Percentiles rank a stretch among this genome's conserved stretches.
phyloP scores from a whole-genome alignment of 345 rosid genomes.

The Citrus hindsii region DNA sequence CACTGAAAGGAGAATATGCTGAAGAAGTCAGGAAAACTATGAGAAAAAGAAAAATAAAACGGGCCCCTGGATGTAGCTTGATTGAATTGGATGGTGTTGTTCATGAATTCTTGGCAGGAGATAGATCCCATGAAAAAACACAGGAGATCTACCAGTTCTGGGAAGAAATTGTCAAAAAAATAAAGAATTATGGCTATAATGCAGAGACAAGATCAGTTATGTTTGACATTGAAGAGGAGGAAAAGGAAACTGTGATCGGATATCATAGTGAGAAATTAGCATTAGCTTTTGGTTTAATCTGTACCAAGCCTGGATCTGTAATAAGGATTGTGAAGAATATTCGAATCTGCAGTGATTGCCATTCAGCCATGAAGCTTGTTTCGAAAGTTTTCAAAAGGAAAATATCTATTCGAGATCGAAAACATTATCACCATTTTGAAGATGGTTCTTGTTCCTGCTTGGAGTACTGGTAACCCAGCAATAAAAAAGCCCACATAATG shows the following conservation, averaged over 20 bases:
- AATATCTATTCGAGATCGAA: slow-evolving; percentile 12
- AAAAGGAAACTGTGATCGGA: slow-evolving; percentile 14
- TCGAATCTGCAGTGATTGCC: slow-evolving; percentile 17
- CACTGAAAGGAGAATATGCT: slow-evolving; percentile 26
- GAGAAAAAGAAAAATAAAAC: slow-evolving; percentile 19
- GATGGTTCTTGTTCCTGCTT: slow-evolving; percentile 15
- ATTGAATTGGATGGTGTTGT: slow-evolving; percentile 30
- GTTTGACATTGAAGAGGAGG: slow-evolving; percentile 15
- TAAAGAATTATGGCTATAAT: slow-evolving; percentile 14
- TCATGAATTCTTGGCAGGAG: slow-evolving; percentile 27
- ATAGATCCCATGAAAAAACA: slow-evolving; percentile 10
- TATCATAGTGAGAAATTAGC: slow-evolving; percentile 18
- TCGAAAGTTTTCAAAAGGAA: slow-evolving; percentile 6
- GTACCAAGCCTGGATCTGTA: slow-evolving; percentile 6
- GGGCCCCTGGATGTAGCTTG: slow-evolving; percentile 34
- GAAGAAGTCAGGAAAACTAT: slow-evolving; percentile 27
- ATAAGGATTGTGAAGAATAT: slow-evolving; percentile 13
- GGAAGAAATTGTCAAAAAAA: slow-evolving; percentile 4
- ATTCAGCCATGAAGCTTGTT: slow-evolving; percentile 13
- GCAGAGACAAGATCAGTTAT: background rate
- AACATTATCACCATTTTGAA: slow-evolving; percentile 15
- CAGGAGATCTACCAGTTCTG: slow-evolving; percentile 8
- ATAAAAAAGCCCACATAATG: background rate
- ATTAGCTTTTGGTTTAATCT: slow-evolving; percentile 11
- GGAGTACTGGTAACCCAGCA: slow-evolving; percentile 12